Evolutionary conservation across 345 rosid genomes (phyloP).

Genomic region (Acer negundo): DNA sequence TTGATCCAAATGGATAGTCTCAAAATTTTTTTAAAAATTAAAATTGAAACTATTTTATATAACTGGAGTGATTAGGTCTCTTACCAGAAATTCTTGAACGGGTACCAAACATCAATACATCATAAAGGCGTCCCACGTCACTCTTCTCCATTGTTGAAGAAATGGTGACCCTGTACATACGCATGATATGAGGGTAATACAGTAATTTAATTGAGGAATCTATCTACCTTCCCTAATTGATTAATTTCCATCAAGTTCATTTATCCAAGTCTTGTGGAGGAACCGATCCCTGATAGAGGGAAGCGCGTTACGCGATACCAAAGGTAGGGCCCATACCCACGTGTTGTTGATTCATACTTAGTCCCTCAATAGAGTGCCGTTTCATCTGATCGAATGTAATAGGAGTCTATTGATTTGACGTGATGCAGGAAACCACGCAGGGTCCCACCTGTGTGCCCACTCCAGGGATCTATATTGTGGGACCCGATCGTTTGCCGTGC

Average conservation of each 20-base stretch:
- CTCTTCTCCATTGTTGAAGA: not conserved
- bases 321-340: not conserved
- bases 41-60: too few relatives aligned
- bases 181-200: not conserved
- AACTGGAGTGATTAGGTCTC: not conserved
- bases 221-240: not conserved
- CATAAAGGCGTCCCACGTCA: not conserved
- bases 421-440: too few relatives aligned
- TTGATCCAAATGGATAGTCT: too few relatives aligned
- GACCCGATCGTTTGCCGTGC: constrained; percentile 22
- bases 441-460: not conserved
- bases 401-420: not conserved
- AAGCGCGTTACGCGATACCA: not conserved
- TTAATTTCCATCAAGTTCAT: not conserved
- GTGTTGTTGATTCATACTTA: not conserved
- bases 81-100: not conserved
- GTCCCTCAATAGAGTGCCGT: not conserved
- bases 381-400: not conserved
- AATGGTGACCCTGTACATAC: not conserved
- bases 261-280: constrained; percentile 2
- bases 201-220: not conserved
- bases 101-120: constrained; percentile 2
- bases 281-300: not conserved
- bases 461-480: not conserved
- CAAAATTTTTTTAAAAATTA: too few relatives aligned